Conservation (phyloP, 805 yeast species). For the Yamadazyma akitaensis region DNA sequence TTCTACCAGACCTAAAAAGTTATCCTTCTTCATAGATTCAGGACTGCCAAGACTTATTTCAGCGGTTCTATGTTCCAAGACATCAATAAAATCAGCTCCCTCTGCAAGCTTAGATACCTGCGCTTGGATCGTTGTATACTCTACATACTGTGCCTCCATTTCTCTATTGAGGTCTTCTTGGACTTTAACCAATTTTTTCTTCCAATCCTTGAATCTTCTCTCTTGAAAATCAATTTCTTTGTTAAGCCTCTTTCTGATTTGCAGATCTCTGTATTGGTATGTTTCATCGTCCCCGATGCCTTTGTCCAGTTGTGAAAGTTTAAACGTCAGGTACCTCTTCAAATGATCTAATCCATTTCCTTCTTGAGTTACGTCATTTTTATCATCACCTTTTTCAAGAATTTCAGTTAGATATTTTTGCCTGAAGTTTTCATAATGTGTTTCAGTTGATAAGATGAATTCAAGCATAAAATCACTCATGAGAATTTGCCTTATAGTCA, state of each 20-base stretch:
- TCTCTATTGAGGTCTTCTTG: slow-evolving; percentile 57
- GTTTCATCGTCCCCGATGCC: slow-evolving; percentile 27
- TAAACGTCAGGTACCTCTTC: slow-evolving; percentile 34
- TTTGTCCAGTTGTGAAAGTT: slow-evolving; percentile 14
- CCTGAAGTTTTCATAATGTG: slow-evolving; percentile 64
- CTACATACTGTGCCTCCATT: slow-evolving; percentile 32
- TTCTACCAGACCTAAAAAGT: background rate
- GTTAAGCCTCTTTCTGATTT: slow-evolving; percentile 42
- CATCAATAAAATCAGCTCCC: background rate
- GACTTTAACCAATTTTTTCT: slow-evolving; percentile 48
- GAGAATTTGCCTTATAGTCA: slow-evolving; percentile 57
- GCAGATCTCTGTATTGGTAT: slow-evolving; percentile 42
- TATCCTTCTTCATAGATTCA: background rate
- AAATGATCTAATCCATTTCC: slow-evolving; percentile 33
- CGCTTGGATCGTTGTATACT: slow-evolving; percentile 34
- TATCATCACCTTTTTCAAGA: background rate
- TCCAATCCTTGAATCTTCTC: slow-evolving; percentile 60
- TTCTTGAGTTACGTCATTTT: background rate
- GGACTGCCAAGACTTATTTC: background rate
- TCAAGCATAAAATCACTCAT: slow-evolving; percentile 74
- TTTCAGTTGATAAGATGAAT: slow-evolving; percentile 70
- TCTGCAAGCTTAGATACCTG: slow-evolving; percentile 12
- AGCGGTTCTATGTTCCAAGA: background rate
- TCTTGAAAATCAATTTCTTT: slow-evolving; percentile 44
- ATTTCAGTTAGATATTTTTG: background rate